A percentile compares a stretch with the other conserved stretches of the same genome.
phyloP scores from a whole-genome alignment of 2,329 filamentous ascomycete species.

The Cladophialophora chaetospira region DNA sequence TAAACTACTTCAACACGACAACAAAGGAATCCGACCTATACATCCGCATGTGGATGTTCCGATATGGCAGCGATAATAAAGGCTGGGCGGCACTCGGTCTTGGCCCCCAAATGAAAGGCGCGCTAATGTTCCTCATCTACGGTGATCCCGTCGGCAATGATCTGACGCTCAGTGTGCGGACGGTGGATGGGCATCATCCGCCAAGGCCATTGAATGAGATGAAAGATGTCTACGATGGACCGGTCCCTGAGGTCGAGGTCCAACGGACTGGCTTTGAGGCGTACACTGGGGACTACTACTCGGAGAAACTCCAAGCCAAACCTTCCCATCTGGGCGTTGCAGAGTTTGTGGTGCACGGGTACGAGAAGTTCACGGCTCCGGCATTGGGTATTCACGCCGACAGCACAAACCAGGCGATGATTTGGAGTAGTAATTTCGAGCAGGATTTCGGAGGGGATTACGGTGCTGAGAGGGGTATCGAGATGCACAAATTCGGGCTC shows the following conservation, averaged over 20 bases:
- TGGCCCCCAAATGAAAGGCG: conserved; percentile 32
- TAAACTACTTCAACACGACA: conserved; percentile 33
- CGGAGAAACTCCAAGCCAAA: conserved; percentile 21
- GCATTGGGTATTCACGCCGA: conserved; percentile 21
- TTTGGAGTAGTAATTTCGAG: conserved; percentile 34
- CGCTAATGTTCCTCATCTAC: conserved; percentile 35
- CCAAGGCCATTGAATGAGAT: conserved; percentile 25
- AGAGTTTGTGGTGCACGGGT: conserved; percentile 31
- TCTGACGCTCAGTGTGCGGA: conserved; percentile 31
- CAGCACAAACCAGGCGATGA: conserved; percentile 31
- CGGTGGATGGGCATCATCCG: conserved; percentile 32
- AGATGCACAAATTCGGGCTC: conserved; percentile 34
- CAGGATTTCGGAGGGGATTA: conserved; percentile 33
- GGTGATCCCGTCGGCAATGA: conserved; percentile 28
- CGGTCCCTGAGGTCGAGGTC: conserved; percentile 28
- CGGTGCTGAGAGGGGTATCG: conserved; percentile 26
- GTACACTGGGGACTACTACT: conserved; percentile 29
- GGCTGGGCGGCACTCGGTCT: conserved; percentile 33
- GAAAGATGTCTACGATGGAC: conserved; percentile 26
- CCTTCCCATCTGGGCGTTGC: conserved; percentile 32
- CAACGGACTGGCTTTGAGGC: conserved; percentile 27
- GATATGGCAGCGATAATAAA: conserved; percentile 26
- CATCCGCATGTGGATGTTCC: conserved; percentile 32
- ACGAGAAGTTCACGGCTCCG: conserved; percentile 25
- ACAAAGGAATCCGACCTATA: conserved; percentile 31